Percentiles rank a stretch among this genome's conserved stretches.
Conservation (phyloP, 1,284 basidiomycete genomes). For the Ganoderma sinense region DNA sequence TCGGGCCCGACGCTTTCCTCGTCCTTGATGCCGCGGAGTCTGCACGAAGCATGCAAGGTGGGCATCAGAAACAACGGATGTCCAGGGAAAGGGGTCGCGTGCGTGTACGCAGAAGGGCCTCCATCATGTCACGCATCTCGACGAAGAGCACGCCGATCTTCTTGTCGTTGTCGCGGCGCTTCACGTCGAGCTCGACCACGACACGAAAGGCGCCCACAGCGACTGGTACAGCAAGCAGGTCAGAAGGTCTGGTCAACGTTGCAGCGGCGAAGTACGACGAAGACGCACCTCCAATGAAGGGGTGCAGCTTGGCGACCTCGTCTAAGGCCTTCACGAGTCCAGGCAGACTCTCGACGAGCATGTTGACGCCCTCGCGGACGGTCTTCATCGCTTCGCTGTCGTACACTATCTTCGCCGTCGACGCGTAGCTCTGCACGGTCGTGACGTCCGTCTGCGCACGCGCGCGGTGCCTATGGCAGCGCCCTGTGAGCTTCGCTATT, state of each 20-base stretch:
- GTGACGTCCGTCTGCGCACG: slow-evolving; percentile 12
- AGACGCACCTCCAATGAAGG: slow-evolving; percentile 36
- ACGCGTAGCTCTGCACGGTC: slow-evolving; percentile 5
- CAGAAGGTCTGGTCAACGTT: not conserved
- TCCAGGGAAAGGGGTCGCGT: not conserved
- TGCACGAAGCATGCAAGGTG: not conserved
- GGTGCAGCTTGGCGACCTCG: slow-evolving; percentile 39
- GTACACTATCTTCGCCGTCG: slow-evolving; percentile 12
- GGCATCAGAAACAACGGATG: not conserved
- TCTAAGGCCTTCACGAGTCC: slow-evolving; percentile 36
- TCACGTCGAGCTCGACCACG: slow-evolving; percentile 49
- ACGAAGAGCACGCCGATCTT: slow-evolving; percentile 49
- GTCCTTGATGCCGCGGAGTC: slow-evolving; percentile 29
- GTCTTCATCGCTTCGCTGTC: slow-evolving; percentile 20
- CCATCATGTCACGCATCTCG: slow-evolving; percentile 56
- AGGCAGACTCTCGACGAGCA: slow-evolving; percentile 36
- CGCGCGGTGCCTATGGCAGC: slow-evolving; percentile 7
- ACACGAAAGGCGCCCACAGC: slow-evolving; percentile 53
- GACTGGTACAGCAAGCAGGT: slow-evolving; percentile 36
- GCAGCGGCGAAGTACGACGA: too few relatives aligned
- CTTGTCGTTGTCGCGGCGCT: slow-evolving; percentile 50
- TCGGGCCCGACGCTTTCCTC: slow-evolving; percentile 29
- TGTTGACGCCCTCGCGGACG: slow-evolving; percentile 27
- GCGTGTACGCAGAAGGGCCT: slow-evolving; percentile 42
- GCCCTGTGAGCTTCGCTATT: not conserved